Evolutionary conservation across 495 filamentous ascomycete species (phyloP).

Genomic region (Aspergillus kassunensis): DNA sequence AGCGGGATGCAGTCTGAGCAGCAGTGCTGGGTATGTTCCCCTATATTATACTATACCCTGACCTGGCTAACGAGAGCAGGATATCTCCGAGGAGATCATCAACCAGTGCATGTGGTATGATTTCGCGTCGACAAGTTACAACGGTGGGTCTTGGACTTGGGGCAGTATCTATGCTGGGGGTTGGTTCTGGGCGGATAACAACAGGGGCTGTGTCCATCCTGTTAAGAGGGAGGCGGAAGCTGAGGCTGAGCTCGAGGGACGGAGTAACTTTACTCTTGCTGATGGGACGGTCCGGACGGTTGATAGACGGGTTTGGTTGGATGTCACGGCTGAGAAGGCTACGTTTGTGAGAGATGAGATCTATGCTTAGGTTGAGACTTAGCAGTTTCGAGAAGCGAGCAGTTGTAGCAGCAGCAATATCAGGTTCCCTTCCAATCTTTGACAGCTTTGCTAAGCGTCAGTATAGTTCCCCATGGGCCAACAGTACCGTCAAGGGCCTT

Average conservation of each 20-base stretch:
- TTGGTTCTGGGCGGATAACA: slow-evolving; percentile 14
- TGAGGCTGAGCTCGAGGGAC: background rate
- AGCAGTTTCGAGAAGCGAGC: no score
- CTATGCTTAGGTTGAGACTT: slow-evolving; percentile 8
- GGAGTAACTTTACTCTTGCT: slow-evolving; percentile 9
- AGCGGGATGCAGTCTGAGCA: slow-evolving; percentile 7
- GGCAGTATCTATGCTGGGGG: slow-evolving; percentile 10
- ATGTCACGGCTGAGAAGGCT: background rate
- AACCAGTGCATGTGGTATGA: slow-evolving; percentile 15
- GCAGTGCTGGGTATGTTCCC: slow-evolving; percentile 9
- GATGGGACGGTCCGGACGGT: slow-evolving; percentile 4
- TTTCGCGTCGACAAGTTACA: slow-evolving; percentile 6
- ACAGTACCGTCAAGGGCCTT: background rate
- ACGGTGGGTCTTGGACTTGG: slow-evolving; percentile 9
- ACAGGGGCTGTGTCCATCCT: slow-evolving; percentile 8
- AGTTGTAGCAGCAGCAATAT: no score
- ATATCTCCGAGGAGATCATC: slow-evolving; percentile 15
- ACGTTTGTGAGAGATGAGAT: slow-evolving; percentile 11
- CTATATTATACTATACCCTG: no score
- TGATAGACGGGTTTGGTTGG: slow-evolving; percentile 9
- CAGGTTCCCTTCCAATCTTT: background rate
- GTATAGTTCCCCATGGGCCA: background rate
- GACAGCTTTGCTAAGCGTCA: background rate
- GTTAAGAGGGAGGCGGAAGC: slow-evolving; percentile 6
- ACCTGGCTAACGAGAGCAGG: background rate